A percentile compares a stretch with the other conserved stretches of the same genome.
Evolutionary conservation across 495 filamentous ascomycete species (phyloP).

Genomic region (Hypoxylon fragiforme): DNA sequence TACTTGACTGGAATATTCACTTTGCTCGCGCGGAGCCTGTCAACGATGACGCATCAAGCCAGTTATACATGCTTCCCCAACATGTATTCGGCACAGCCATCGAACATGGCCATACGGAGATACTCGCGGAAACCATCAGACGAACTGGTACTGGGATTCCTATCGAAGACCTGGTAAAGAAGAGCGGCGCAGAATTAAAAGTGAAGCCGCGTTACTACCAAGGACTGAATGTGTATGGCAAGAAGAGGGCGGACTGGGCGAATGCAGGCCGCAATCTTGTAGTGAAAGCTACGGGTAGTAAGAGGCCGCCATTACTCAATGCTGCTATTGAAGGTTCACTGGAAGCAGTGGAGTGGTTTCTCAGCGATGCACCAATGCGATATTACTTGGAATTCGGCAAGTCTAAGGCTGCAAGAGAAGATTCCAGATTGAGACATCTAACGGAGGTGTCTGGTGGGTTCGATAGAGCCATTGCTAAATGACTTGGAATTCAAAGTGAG

Average conservation of each 20-base stretch:
- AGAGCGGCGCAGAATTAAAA: slow-evolving; percentile 58
- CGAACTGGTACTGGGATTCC: slow-evolving; percentile 66
- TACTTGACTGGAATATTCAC: slow-evolving; percentile 41
- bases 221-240: slow-evolving; percentile 70
- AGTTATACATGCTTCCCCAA: slow-evolving; percentile 42
- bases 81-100: slow-evolving; percentile 38
- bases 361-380: slow-evolving; percentile 64
- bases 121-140: slow-evolving; percentile 46
- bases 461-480: slow-evolving; percentile 60
- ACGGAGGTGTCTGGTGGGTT: slow-evolving; percentile 57
- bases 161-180: slow-evolving; percentile 61
- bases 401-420: slow-evolving; percentile 52
- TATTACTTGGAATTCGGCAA: slow-evolving; percentile 66
- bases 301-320: slow-evolving; percentile 59
- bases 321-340: slow-evolving; percentile 61
- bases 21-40: slow-evolving; percentile 30
- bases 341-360: slow-evolving; percentile 68
- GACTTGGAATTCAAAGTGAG: slow-evolving; percentile 60
- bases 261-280: slow-evolving; percentile 51
- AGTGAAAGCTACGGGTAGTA: slow-evolving; percentile 21
- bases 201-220: slow-evolving; percentile 70
- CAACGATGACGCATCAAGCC: slow-evolving; percentile 28
- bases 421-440: slow-evolving; percentile 60
- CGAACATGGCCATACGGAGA: slow-evolving; percentile 39
- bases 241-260: slow-evolving; percentile 68